phyloP scores from a whole-genome alignment of 768 basidiomycete species.

The Amanita molliuscula region DNA sequence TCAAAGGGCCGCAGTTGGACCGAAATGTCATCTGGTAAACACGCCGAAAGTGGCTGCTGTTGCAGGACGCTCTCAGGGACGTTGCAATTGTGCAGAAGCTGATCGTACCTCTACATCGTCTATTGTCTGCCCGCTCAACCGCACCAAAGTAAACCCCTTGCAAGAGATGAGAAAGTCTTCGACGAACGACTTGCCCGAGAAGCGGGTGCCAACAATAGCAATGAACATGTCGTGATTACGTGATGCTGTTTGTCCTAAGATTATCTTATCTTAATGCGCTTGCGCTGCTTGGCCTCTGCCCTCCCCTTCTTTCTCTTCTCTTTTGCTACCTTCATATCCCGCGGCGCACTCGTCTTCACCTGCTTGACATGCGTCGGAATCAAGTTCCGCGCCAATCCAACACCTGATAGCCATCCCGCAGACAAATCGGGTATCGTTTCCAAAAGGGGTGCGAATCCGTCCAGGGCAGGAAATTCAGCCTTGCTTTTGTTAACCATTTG shows the following conservation, averaged over 20 bases:
- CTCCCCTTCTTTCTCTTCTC: conserved; percentile 41
- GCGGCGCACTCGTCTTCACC: conserved; percentile 65
- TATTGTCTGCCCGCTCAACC: background rate
- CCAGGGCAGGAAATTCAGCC: conserved; percentile 32
- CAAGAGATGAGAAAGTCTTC: conserved; percentile 47
- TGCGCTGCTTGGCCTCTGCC: conserved; percentile 10
- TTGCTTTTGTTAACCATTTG: conserved; percentile 13
- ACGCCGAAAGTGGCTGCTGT: background rate
- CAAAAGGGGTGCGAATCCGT: conserved; percentile 27
- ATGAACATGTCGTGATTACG: conserved; percentile 43
- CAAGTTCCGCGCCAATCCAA: conserved; percentile 20
- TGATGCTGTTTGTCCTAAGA: background rate
- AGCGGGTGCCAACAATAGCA: conserved; percentile 53
- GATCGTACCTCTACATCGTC: conserved; percentile 1
- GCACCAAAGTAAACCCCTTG: conserved; percentile 47
- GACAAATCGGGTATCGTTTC: conserved; percentile 41
- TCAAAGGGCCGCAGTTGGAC: background rate
- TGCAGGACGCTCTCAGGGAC: background rate
- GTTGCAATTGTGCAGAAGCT: background rate
- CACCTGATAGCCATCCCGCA: conserved; percentile 53
- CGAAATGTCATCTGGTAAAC: conserved; percentile 1
- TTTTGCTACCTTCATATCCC: conserved; percentile 68
- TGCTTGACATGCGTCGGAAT: conserved; percentile 78
- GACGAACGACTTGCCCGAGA: conserved; percentile 51
- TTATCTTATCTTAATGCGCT: conserved; percentile 4